These are phyloP conservation scores for Heimioporus sp. DNA, from an alignment of 768 basidiomycete species.

Conservation along the genomic window DNA sequence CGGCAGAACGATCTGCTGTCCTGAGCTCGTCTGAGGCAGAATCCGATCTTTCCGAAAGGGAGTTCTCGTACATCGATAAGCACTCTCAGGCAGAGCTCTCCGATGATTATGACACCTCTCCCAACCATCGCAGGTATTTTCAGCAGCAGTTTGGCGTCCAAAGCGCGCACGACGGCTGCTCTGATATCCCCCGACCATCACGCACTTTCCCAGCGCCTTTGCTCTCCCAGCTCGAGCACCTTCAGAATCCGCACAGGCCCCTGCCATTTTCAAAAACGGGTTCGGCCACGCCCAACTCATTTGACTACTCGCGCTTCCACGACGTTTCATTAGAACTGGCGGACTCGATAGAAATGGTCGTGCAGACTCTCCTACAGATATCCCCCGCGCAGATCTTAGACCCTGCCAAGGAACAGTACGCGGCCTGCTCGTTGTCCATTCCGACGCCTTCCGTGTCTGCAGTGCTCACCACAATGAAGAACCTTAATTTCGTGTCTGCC, in stretches of 20 bases:
- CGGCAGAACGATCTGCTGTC: slow-evolving; percentile 38
- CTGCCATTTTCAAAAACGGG: slow-evolving; percentile 11
- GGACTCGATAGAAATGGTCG: slow-evolving; percentile 85
- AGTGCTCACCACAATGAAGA: slow-evolving; percentile 89
- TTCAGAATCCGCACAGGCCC: slow-evolving; percentile 64
- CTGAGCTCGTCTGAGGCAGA: slow-evolving; percentile 53
- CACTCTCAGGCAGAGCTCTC: slow-evolving; percentile 31
- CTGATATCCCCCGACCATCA: slow-evolving; percentile 54
- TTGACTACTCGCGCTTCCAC: slow-evolving; percentile 41
- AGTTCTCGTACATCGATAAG: slow-evolving; percentile 29
- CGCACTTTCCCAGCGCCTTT: slow-evolving; percentile 79
- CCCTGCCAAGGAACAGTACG: slow-evolving; percentile 90
- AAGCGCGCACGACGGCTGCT: slow-evolving; percentile 22
- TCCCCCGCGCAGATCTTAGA: slow-evolving; percentile 89
- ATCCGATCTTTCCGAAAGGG: slow-evolving; percentile 50
- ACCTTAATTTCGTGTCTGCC: slow-evolving; percentile 90
- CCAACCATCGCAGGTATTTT: slow-evolving; percentile 21
- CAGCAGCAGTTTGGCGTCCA: slow-evolving; percentile 24
- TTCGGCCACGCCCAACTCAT: slow-evolving; percentile 19
- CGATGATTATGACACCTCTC: slow-evolving; percentile 28
- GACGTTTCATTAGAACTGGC: slow-evolving; percentile 86
- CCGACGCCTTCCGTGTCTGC: slow-evolving; percentile 88
- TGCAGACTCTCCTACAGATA: slow-evolving; percentile 88
- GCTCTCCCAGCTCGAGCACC: slow-evolving; percentile 72
- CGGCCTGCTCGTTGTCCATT: slow-evolving; percentile 82